phyloP scores from a whole-genome alignment of 2,329 filamentous ascomycete genomes.

The Raffaelea deltoideospora region DNA sequence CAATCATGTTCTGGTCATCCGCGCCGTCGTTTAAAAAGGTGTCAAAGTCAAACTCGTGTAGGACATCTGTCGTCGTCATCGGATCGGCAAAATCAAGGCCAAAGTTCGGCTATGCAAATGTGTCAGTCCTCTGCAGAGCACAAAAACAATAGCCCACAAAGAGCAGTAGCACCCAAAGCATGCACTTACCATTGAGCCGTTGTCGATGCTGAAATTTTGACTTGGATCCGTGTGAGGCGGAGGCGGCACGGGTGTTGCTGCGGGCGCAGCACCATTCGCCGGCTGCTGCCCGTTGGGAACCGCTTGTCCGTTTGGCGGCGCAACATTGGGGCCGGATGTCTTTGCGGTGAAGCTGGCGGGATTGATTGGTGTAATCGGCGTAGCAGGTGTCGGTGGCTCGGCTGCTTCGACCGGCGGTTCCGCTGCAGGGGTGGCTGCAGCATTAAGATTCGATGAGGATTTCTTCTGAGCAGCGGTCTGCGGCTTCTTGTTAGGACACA shows the following conservation, averaged over 20 bases:
- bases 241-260: slow-evolving; percentile 26
- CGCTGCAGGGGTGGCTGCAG: slow-evolving; percentile 39
- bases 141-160: too few relatives aligned
- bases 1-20: slow-evolving; percentile 32
- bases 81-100: slow-evolving; percentile 42
- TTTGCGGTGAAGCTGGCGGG: slow-evolving; percentile 31
- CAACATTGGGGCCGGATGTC: slow-evolving; percentile 21
- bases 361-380: slow-evolving; percentile 47
- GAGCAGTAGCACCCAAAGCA: too few relatives aligned
- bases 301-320: slow-evolving; percentile 13
- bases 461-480: slow-evolving; percentile 47
- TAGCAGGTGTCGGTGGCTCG: slow-evolving; percentile 45
- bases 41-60: slow-evolving; percentile 55
- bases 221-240: slow-evolving; percentile 31
- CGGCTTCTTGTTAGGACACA: slow-evolving; percentile 7
- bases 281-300: slow-evolving; percentile 28
- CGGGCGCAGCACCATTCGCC: slow-evolving; percentile 26
- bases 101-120: slow-evolving; percentile 25
- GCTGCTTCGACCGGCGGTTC: slow-evolving; percentile 40
- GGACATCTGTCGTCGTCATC: slow-evolving; percentile 36
- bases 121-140: too few relatives aligned
- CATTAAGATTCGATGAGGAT: slow-evolving; percentile 37
- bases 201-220: slow-evolving; percentile 34
- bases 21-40: slow-evolving; percentile 49
- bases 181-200: slow-evolving; percentile 27